A percentile compares a stretch with the other conserved stretches of the same genome.
phyloP scores from a whole-genome alignment of 163 green algal genomes.

The Volvox carteri region DNA sequence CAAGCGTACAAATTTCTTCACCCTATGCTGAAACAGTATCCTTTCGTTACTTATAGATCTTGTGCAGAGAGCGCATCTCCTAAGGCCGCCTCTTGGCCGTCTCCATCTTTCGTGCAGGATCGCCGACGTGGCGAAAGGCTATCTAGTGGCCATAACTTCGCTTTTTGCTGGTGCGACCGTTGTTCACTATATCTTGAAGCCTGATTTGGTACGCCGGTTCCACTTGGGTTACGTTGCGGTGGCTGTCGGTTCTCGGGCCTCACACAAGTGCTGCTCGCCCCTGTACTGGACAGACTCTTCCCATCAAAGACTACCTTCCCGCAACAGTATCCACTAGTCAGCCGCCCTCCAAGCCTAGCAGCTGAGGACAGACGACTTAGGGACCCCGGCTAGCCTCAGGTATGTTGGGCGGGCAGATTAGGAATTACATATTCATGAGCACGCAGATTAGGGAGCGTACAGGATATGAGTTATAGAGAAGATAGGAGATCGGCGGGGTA shows the following conservation, averaged over 20 bases:
- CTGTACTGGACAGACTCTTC: conserved; percentile 54
- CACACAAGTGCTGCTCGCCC: too few species aligned
- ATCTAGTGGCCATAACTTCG: conserved; percentile 82
- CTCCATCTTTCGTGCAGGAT: conserved; percentile 43
- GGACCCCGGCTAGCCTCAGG: not conserved
- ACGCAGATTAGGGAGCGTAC: too few species aligned
- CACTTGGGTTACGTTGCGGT: not conserved
- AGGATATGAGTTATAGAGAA: too few species aligned
- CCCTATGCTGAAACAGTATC: too few species aligned
- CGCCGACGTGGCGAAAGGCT: conserved; percentile 76
- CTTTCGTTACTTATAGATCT: too few species aligned
- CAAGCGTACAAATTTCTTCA: too few species aligned
- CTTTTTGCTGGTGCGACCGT: conserved; percentile 87
- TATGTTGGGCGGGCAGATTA: too few species aligned
- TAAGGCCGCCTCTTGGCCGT: too few species aligned
- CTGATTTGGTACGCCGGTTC: conserved; percentile 82
- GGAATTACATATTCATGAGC: too few species aligned
- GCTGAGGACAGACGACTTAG: not conserved
- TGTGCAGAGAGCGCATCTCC: too few species aligned
- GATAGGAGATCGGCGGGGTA: too few species aligned
- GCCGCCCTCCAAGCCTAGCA: not conserved
- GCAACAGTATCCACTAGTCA: not conserved
- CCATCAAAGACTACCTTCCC: conserved; percentile 47
- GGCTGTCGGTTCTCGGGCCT: too few species aligned
- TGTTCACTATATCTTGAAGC: conserved; percentile 91